phyloP scores from a whole-genome alignment of 208 protist genomes.

The Trypanosoma cruzi region DNA sequence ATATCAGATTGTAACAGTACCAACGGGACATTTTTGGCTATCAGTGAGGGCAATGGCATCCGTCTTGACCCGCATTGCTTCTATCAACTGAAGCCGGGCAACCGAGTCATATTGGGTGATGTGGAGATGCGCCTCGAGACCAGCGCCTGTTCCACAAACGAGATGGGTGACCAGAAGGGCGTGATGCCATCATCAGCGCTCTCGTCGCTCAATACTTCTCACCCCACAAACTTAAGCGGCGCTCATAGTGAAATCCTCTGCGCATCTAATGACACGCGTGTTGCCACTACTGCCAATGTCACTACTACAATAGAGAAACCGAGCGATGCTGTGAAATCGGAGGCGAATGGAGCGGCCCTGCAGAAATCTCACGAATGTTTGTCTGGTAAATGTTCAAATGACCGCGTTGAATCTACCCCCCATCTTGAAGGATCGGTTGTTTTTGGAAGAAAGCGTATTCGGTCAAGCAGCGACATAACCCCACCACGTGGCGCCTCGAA shows the following conservation, averaged over 20 bases:
- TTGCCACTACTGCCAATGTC: slow-evolving; percentile 2
- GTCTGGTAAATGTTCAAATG: not conserved
- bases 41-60: slow-evolving; percentile 50
- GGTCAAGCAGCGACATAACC: not conserved
- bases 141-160: slow-evolving; percentile 31
- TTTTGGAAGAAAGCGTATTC: slow-evolving; percentile 10
- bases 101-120: slow-evolving; percentile 81
- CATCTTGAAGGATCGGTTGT: not conserved
- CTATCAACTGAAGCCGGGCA: slow-evolving; percentile 75
- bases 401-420: not conserved
- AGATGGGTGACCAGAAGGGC: not conserved
- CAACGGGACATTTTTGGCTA: slow-evolving; percentile 79
- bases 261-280: not conserved
- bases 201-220: not conserved
- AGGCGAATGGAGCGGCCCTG: not conserved
- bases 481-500: not conserved
- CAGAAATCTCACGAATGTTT: not conserved
- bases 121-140: slow-evolving; percentile 39
- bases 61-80: slow-evolving; percentile 69
- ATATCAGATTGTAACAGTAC: slow-evolving; percentile 84
- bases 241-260: not conserved
- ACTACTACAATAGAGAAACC: not conserved
- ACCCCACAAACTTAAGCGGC: not conserved
- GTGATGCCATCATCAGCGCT: not conserved
- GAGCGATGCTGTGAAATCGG: not conserved